phyloP scores from a whole-genome alignment of 768 basidiomycete genomes.

The Lactarius vividus region DNA sequence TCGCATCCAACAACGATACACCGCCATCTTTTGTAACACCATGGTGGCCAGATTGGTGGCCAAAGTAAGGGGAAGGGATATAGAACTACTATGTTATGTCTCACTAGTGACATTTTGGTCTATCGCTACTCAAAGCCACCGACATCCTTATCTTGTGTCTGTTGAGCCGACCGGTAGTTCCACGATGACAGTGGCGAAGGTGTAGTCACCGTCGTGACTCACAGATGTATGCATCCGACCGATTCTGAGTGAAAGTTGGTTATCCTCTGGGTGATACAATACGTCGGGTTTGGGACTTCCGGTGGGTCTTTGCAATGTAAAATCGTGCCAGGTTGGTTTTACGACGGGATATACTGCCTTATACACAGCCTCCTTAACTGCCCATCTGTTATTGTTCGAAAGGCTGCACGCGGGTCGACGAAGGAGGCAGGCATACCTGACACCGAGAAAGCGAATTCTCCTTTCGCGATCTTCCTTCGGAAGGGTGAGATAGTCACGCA shows the following conservation, averaged over 20 bases:
- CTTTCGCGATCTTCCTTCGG: slow-evolving; percentile 28
- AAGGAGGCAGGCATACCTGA: slow-evolving; percentile 53
- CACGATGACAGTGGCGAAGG: slow-evolving; percentile 63
- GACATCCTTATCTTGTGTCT: background rate
- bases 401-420: slow-evolving; percentile 10
- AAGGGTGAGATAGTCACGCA: slow-evolving; percentile 42
- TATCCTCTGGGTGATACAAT: slow-evolving; percentile 28
- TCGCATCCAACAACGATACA: slow-evolving; percentile 32
- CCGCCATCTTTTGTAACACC: slow-evolving; percentile 45
- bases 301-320: slow-evolving; percentile 40
- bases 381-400: slow-evolving; percentile 52
- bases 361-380: slow-evolving; percentile 82
- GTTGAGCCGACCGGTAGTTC: slow-evolving; percentile 36
- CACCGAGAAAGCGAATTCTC: slow-evolving; percentile 57
- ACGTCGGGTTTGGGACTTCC: slow-evolving; percentile 44
- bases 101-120: background rate
- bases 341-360: slow-evolving; percentile 72
- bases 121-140: background rate
- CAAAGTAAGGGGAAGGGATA: slow-evolving; percentile 32
- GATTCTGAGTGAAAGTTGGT: slow-evolving; percentile 27
- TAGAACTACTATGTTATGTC: background rate
- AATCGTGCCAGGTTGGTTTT: slow-evolving; percentile 71
- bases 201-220: slow-evolving; percentile 81
- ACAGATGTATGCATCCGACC: slow-evolving; percentile 63
- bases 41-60: slow-evolving; percentile 55